phyloP scores from a whole-genome alignment of 2,329 filamentous ascomycete species.

The Sordariomycetes sp. region DNA sequence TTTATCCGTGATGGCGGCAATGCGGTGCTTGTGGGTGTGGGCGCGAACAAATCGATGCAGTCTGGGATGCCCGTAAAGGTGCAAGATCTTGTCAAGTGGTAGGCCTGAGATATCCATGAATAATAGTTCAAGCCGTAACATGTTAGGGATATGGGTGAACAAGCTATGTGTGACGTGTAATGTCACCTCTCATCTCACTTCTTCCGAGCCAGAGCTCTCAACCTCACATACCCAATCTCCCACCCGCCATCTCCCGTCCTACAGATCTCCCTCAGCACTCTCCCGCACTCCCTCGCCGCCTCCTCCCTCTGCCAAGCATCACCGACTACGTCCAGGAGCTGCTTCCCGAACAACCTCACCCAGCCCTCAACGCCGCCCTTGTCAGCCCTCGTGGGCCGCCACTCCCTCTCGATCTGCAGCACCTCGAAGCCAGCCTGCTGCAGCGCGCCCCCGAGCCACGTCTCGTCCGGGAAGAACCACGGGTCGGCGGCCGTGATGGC shows the following conservation, averaged over 20 bases:
- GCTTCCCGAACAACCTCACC: constrained; percentile 54
- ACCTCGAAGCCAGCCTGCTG: constrained; percentile 37
- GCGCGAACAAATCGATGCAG: constrained; percentile 29
- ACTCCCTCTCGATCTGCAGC: constrained; percentile 50
- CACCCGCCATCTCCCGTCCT: constrained; percentile 47
- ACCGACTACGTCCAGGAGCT: constrained; percentile 44
- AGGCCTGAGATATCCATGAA: too few species aligned
- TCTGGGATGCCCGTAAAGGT: constrained; percentile 12
- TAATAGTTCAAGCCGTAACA: too few species aligned
- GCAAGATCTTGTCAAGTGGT: too few species aligned
- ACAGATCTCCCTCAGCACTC: constrained; percentile 45
- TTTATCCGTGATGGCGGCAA: constrained; percentile 33
- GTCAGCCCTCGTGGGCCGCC: constrained; percentile 52
- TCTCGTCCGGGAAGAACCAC: constrained; percentile 65
- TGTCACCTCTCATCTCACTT: constrained; percentile 4
- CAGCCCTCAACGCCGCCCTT: constrained; percentile 55
- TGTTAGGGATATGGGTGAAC: background rate
- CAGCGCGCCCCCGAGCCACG: constrained; percentile 40
- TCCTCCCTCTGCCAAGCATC: constrained; percentile 37
- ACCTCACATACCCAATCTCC: constrained; percentile 43
- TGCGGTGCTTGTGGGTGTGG: constrained; percentile 32
- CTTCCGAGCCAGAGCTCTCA: constrained; percentile 38
- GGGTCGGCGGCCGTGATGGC: constrained; percentile 42
- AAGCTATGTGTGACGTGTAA: background rate
- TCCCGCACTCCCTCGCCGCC: constrained; percentile 42